Base-by-base conservation (phyloP, 1,284 basidiomycete genomes). In the Coniferiporia weirii region DNA sequence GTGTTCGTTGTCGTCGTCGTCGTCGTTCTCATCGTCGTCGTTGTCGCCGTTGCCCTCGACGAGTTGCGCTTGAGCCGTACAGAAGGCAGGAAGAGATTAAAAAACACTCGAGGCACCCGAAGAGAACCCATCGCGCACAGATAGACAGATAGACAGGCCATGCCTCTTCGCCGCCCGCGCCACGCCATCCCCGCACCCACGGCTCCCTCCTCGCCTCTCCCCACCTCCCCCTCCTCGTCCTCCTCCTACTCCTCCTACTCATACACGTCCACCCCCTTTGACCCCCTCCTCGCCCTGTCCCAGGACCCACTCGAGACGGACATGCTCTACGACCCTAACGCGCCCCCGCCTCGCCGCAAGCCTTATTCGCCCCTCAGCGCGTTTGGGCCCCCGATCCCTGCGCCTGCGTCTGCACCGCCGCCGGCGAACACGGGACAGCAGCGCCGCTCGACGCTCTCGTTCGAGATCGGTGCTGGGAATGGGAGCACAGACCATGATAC, bases 291-390 rank as follows among this genome's bases (percentile, higher is more conserved):
- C n/a, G n/a, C 36, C 36, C 36, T 17, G 34, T n/a, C 32, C 13
- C 54, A 27, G 27, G 27, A 27, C 35, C 17, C 54, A 9, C 36
- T 44, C 6, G 9, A 46, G 38, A 55, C 38, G 19, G 55, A 49
- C 53, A 49, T 54, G 12, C 45, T 55, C 22, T 55, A 52, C n/a
- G 45, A 61, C 51, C 50, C 56, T 13, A 57, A 44, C 34, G 54
- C 54, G 35, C 54, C 61, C 8, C 19, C 35, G 7, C 34, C 46
- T 1, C 55, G 55, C 10, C 45, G 48, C 45, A 56, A 56, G n/a
- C 48, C 55, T 0, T 49, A 56, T 35, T 36, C 32, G 5, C 53
- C 53, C 7, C 45, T 54, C 27, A 45, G 40, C 8, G 53, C 53
- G 12, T 54, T 54, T 17, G 53, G 46, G 53, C 13, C 53, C 40